phyloP scores from a whole-genome alignment of 805 yeast genomes.

The Saccharomycopsis javanensis region DNA sequence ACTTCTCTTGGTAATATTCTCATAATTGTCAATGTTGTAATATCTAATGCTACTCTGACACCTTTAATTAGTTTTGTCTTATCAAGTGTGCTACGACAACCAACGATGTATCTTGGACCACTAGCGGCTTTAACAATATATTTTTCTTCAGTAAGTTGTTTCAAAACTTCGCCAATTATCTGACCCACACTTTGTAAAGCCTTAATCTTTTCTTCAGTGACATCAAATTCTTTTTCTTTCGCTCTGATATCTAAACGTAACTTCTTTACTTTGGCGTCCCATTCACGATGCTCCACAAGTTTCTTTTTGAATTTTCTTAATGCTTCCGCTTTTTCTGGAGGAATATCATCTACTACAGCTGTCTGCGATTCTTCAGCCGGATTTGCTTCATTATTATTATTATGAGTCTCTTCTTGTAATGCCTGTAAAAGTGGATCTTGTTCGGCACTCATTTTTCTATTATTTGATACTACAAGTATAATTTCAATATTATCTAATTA shows the following conservation, averaged over 20 bases:
- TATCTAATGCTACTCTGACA: constrained; percentile 91
- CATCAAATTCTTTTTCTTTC: constrained; percentile 72
- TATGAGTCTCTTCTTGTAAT: constrained; percentile 32
- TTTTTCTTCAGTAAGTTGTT: constrained; percentile 88
- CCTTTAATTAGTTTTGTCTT: constrained; percentile 81
- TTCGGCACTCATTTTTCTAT: constrained; percentile 1
- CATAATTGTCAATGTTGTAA: constrained; percentile 97
- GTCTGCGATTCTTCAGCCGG: constrained; percentile 15
- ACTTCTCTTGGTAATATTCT: constrained; percentile 95
- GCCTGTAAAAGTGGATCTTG: constrained; percentile 72
- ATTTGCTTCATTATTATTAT: constrained; percentile 9
- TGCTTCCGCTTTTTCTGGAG: constrained; percentile 71
- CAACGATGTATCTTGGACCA: constrained; percentile 96
- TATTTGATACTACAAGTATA: no score
- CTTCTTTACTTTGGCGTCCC: constrained; percentile 85
- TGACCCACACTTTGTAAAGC: constrained; percentile 97
- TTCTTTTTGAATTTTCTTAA: constrained; percentile 71
- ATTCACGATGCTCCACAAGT: constrained; percentile 83
- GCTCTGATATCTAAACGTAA: constrained; percentile 76
- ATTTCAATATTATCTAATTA: no score
- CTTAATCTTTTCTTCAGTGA: constrained; percentile 94
- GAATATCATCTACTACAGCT: constrained; percentile 29
- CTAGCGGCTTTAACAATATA: constrained; percentile 93
- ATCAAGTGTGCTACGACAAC: constrained; percentile 88
- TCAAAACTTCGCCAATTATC: constrained; percentile 91